phyloP scores from a whole-genome alignment of 139 green algal species.

The Chlamydomonas sp. region DNA sequence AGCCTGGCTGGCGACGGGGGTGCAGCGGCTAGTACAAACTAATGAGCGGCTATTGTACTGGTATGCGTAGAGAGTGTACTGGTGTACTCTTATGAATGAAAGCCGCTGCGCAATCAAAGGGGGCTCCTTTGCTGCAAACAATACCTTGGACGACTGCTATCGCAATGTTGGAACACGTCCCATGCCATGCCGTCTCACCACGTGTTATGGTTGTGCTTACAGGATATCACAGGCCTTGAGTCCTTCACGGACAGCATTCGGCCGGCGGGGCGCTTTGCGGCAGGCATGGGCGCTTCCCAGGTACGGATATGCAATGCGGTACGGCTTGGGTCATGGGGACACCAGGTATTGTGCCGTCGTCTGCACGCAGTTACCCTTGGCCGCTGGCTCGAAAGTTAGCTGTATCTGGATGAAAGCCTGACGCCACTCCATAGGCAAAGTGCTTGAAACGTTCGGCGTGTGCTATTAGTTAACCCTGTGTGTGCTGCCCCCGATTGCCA shows the following conservation, averaged over 20 bases:
- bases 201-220: background rate
- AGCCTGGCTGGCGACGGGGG: no score
- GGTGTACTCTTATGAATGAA: background rate
- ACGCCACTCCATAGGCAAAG: no score
- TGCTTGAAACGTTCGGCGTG: no score
- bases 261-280: background rate
- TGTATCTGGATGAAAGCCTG: background rate
- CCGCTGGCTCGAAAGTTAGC: background rate
- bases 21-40: background rate
- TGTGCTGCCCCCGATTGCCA: background rate
- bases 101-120: no score
- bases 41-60: background rate
- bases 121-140: no score
- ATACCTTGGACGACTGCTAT: no score
- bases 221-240: constrained; percentile 10
- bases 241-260: constrained; percentile 1
- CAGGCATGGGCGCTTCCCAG: no score
- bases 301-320: no score
- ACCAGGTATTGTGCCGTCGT: no score
- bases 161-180: no score
- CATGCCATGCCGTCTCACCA: background rate
- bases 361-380: no score
- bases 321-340: no score
- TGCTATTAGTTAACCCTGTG: background rate
- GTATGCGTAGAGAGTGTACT: background rate